Evolutionary conservation across 2,329 filamentous ascomycete genomes (phyloP), one percentile per base, ranked within the genome.

Genomic region (Trichoderma sp.): DNA sequence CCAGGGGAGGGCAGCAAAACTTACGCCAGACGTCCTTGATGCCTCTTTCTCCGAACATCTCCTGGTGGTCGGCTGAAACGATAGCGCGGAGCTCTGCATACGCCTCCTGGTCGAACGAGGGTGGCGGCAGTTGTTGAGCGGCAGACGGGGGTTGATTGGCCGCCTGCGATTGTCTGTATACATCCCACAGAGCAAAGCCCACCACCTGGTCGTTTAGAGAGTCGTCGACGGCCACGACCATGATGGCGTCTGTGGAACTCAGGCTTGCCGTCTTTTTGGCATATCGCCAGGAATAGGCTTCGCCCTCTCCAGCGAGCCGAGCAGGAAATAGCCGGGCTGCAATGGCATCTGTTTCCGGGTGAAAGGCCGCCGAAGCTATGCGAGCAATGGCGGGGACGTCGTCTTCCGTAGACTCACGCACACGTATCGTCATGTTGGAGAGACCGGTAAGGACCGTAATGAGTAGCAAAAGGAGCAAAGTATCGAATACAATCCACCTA

Each of bases 311-410:
- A 71, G 72, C 57, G 11, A 75, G 69, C 28, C 60, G 72, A 15
- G 15, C 51, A 14, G 75, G 75, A 47, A 74, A 76, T 21, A 75
- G 43, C 26, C 62, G 57, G 14, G 69, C 71, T 7, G 71, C 53
- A 24, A 76, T 75, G 63, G 26, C 63, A 47, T 76, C 75, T 6
- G 58, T 74, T 28, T 64, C 28, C 11, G 73, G 74, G 65, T 75
- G 56, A 70, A 79, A 80, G 11, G 77, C 76, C 24, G 73, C 74
- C 11, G 24, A 36, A 53, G 72, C 75, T 62, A 80, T 73, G 39
- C 70, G 67, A n/a, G 74, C 78, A 56, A 79, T 75, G n/a, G 71
- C 71, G 11, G 71, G 67, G n/a, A 73, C 66, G 43, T 80, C 78
- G 56, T 73, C 74, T 56, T 76, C 73, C 15, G 70, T 75, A 30